These are phyloP conservation scores for Dichotomopilus funicola DNA, from an alignment of 2,329 filamentous ascomycete genomes.

Conservation along the genomic window DNA sequence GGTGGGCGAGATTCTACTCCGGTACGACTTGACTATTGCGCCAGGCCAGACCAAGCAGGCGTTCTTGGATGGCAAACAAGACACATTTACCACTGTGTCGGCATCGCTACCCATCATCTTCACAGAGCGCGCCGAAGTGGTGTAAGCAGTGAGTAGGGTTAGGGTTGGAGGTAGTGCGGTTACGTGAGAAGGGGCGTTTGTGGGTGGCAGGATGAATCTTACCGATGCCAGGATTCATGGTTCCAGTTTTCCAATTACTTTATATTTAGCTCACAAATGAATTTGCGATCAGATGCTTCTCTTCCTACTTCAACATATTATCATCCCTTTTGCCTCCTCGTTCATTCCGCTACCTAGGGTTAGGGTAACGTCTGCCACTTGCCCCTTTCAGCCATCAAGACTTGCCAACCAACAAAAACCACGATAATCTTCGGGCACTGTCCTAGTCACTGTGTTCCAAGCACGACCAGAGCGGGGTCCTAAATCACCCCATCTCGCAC, in stretches of 20 bases:
- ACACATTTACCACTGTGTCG: conserved; percentile 21
- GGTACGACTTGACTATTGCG: conserved; percentile 18
- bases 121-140: conserved; percentile 1
- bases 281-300: background rate
- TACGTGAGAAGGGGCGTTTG: background rate
- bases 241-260: background rate
- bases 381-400: too few relatives aligned
- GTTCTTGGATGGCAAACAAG: conserved; percentile 20
- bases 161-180: background rate
- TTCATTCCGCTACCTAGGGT: too few relatives aligned
- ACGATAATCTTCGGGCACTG: too few relatives aligned
- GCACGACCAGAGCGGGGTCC: too few relatives aligned
- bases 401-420: too few relatives aligned
- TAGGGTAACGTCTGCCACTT: too few relatives aligned
- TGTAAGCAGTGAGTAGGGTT: background rate
- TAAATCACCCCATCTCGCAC: too few relatives aligned
- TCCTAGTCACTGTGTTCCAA: too few relatives aligned
- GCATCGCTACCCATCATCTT: conserved; percentile 14
- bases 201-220: background rate
- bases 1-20: conserved; percentile 16
- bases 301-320: background rate
- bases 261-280: background rate
- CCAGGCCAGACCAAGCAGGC: conserved; percentile 16
- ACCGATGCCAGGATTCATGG: background rate
- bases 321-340: background rate